These are phyloP conservation scores for Hypomontagnella submonticulosa DNA, from an alignment of 495 filamentous ascomycete species.

Conservation along the genomic window DNA sequence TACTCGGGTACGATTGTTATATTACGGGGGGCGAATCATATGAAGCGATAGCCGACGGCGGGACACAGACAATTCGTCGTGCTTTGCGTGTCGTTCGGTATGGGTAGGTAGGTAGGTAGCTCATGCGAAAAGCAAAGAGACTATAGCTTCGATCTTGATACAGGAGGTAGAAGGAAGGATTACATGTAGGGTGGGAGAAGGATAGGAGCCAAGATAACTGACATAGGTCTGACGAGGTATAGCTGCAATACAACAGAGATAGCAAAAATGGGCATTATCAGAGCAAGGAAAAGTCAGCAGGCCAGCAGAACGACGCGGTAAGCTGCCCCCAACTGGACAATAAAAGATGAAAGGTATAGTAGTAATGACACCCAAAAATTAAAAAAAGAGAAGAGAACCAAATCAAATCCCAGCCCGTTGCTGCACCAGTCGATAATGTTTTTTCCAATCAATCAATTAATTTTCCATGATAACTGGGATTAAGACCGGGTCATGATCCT, in stretches of 20 bases:
- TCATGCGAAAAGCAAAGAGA: slow-evolving; percentile 7
- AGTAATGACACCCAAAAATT: slow-evolving; percentile 2
- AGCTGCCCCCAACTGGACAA: slow-evolving; percentile 5
- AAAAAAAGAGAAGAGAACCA: slow-evolving; percentile 6
- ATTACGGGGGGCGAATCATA: slow-evolving; percentile 19
- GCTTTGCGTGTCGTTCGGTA: slow-evolving; percentile 25
- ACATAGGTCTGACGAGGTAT: slow-evolving; percentile 28
- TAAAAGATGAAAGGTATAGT: slow-evolving; percentile 1
- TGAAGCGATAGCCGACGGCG: slow-evolving; percentile 4
- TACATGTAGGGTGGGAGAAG: not conserved
- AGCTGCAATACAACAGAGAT: slow-evolving; percentile 19
- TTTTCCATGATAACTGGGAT: slow-evolving; percentile 41
- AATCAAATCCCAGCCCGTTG: slow-evolving; percentile 19
- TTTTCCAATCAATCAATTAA: slow-evolving; percentile 43
- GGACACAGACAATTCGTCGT: slow-evolving; percentile 18
- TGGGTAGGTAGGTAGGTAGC: not conserved
- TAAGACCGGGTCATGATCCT: slow-evolving; percentile 40
- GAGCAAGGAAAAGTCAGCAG: slow-evolving; percentile 22
- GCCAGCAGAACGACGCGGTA: slow-evolving; percentile 19
- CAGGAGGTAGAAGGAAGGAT: slow-evolving; percentile 5
- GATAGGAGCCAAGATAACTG: not conserved
- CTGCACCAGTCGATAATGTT: slow-evolving; percentile 20
- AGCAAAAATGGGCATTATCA: slow-evolving; percentile 2
- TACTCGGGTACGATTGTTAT: slow-evolving; percentile 5
- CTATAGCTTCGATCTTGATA: slow-evolving; percentile 8